Base-by-base conservation (phyloP, 805 yeast species). In the Candida pseudoglaebosa region DNA sequence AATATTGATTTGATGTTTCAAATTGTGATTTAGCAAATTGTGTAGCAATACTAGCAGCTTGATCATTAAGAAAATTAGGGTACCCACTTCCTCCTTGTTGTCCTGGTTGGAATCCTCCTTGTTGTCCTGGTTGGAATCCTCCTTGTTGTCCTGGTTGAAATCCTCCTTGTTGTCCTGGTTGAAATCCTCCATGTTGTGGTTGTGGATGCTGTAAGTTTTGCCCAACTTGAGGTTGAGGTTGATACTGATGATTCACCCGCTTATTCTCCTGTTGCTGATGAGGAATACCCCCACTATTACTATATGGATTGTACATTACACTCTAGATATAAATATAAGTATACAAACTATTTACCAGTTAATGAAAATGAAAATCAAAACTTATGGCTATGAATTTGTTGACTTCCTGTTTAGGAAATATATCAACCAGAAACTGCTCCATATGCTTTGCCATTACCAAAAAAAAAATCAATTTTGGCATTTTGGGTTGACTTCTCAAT, bases 11-110 rank as follows among this genome's bases (percentile, higher is more conserved):
- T 17, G 93, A 87, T 21, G 87, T 84, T 47, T 78, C 77, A 42
- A 93, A 75, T 1, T 97, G 96, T 38, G 77, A 77, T 52, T 86
- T 84, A 24, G 96, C 95, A 45, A 90, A 77, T 53, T 88, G 95
- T 18, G 90, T 75, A 1, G 96, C 96, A 72, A 89, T 74, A 40
- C 84, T 78, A 0, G 95, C 78, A 12, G 86, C 75, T 24, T 95
- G 90, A 55, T 87, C 95, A 46, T 74, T 77, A 58, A 88, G 74
- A 46, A 86, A 69, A 44, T 66, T 60, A 28, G 67, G 60, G 45
- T 50, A 33, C 20, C 36, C 45, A 40, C 26, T 18, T 7, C 40
- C 39, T 5, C 14, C 34, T 29, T 41, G 43, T 37, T 44, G 36
- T 37, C 50, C 34, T 38, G 55, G 57, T 43, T 52, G 62, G 33